Conservation (phyloP, 495 filamentous ascomycete species). For the Pyronema domesticum region DNA sequence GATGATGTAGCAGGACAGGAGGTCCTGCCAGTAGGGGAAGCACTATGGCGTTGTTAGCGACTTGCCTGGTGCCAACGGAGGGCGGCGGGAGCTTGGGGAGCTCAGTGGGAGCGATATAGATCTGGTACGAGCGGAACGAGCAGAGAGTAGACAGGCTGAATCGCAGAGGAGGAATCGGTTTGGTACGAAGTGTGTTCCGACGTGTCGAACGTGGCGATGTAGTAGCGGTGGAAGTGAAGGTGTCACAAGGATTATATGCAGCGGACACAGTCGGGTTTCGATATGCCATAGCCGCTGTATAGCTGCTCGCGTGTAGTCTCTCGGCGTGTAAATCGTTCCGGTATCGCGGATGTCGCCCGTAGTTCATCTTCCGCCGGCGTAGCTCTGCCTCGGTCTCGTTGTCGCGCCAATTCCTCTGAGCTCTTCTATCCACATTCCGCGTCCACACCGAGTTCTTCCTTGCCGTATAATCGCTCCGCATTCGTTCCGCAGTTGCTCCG, state of each 20-base stretch:
- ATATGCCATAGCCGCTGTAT: neutral
- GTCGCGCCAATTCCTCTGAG: neutral
- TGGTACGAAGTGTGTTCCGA: neutral
- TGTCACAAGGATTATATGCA: neutral
- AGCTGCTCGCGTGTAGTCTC: neutral
- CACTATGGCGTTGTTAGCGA: slow-evolving; percentile 62
- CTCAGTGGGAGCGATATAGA: slow-evolving; percentile 1
- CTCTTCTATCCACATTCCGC: neutral
- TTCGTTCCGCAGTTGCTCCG: neutral
- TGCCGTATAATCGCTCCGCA: neutral
- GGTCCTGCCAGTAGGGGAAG: slow-evolving; percentile 97
- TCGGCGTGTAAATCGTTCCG: neutral
- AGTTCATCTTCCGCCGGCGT: neutral
- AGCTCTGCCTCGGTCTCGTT: neutral
- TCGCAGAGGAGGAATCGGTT: neutral
- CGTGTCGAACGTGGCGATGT: neutral
- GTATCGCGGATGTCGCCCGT: neutral
- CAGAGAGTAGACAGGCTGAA: neutral
- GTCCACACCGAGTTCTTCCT: neutral
- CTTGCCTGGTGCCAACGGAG: slow-evolving; percentile 8
- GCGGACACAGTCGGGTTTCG: neutral
- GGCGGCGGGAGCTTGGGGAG: neutral
- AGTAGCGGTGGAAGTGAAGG: neutral
- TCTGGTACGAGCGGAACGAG: neutral
- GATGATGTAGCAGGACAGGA: slow-evolving; percentile 76